These are phyloP conservation scores for Myriosclerotinia duriaeana DNA, from an alignment of 2,329 filamentous ascomycete genomes.

Conservation along the genomic window DNA sequence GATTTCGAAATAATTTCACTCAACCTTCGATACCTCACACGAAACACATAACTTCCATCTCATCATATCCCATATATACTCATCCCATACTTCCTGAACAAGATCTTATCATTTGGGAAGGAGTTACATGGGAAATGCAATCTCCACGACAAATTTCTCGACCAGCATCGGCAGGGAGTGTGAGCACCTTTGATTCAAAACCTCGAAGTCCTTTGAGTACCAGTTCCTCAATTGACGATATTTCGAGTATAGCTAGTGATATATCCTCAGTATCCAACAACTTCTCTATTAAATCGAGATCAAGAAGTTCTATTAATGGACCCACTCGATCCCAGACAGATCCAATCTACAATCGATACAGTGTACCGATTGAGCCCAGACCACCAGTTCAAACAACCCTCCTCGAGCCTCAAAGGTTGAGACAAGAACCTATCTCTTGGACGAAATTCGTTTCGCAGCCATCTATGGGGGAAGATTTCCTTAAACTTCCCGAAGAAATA, in stretches of 20 bases:
- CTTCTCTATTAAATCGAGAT: slow-evolving; percentile 12
- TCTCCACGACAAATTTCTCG: slow-evolving; percentile 26
- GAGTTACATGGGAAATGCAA: slow-evolving; percentile 30
- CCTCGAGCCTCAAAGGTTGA: slow-evolving; percentile 16
- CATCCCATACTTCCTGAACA: slow-evolving; percentile 21
- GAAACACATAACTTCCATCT: slow-evolving; percentile 28
- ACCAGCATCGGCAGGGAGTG: slow-evolving; percentile 28
- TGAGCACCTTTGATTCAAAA: slow-evolving; percentile 35
- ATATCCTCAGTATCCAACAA: slow-evolving; percentile 28
- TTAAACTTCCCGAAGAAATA: slow-evolving; percentile 58
- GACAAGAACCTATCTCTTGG: slow-evolving; percentile 27
- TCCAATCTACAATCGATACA: slow-evolving; percentile 26
- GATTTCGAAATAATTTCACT: slow-evolving; percentile 17
- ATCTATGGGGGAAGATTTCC: slow-evolving; percentile 52
- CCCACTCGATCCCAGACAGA: slow-evolving; percentile 26
- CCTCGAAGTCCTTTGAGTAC: slow-evolving; percentile 37
- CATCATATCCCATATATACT: slow-evolving; percentile 33
- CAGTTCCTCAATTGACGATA: slow-evolving; percentile 32
- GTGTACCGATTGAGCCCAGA: slow-evolving; percentile 21
- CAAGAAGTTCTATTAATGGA: slow-evolving; percentile 25
- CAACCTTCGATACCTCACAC: slow-evolving; percentile 2
- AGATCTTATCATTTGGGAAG: slow-evolving; percentile 19
- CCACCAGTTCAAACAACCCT: slow-evolving; percentile 18
- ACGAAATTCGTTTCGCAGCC: slow-evolving; percentile 19
- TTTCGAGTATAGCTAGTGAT: slow-evolving; percentile 32